Base-by-base conservation (phyloP, 2,329 filamentous ascomycete genomes). In the Exophiala calicioides region DNA sequence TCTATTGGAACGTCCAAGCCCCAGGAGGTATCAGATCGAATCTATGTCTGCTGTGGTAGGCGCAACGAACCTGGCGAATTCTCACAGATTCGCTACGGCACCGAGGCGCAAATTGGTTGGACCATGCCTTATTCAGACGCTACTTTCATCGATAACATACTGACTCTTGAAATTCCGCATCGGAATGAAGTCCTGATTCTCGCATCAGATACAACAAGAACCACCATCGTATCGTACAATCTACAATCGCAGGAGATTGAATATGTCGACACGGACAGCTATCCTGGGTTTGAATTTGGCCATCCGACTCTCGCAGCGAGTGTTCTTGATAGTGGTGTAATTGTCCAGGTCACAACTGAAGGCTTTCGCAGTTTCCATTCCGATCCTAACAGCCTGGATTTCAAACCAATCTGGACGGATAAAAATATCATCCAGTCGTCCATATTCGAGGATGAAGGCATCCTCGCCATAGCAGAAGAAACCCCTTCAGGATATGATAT, bases 71-170 rank as follows among this genome's bases (percentile, higher is more conserved):
- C 74, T 21, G 85, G 85, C 7, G 76, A 78, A 5, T 70, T 91
- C 18, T 79, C 80, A 3, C 85, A 91, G 60, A 73, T 88, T 52
- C 78, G 85, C 52, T 74, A 81, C 63, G 87, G 88, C 3, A 68
- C 88, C 20, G 80, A 86, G 59, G 87, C 85, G 13, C 80, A 78
- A 45, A 80, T 88, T 55, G 81, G 78, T 8, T 59, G 67, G 36
- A 61, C 65, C 2, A 65, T 69, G 41, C 60, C 65, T 10, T 58
- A 70, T 27, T 69, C 70, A 38, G 68, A 71, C 46, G 53, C 70
- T 4, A 61, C 62, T 9, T 65, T 65, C 30, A 64, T 73, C 3
- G 59, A 66, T 35, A 65, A 67, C 26, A 61, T 76, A 53, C 76
- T 72, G 72, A 63, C 65, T 24, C 60, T 76, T 47, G 58, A 68